These are phyloP conservation scores for Mycosphaerelloides madeirae DNA, from an alignment of 2,329 filamentous ascomycete species.

Conservation along the genomic window DNA sequence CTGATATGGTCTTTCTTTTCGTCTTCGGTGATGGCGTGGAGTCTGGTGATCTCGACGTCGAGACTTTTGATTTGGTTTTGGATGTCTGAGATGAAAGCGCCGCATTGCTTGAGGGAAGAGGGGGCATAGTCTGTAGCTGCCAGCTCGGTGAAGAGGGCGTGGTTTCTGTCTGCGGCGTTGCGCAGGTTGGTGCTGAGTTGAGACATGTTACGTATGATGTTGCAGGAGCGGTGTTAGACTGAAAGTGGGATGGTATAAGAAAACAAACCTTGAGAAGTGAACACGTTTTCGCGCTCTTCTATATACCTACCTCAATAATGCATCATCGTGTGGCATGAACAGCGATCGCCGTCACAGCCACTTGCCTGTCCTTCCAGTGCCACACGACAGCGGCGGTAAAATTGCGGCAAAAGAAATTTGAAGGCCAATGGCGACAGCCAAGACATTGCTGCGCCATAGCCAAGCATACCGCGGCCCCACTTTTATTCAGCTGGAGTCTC, in stretches of 20 bases:
- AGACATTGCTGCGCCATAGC: no score
- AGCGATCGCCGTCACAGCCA: not conserved
- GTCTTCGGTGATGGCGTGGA: conserved; percentile 41
- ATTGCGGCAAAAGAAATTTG: no score
- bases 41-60: conserved; percentile 36
- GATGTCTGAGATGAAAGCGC: conserved; percentile 44
- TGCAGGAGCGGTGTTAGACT: not conserved
- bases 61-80: conserved; percentile 37
- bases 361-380: not conserved
- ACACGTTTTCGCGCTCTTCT: conserved; percentile 1
- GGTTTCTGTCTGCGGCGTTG: conserved; percentile 24
- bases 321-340: not conserved
- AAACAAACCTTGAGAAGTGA: conserved; percentile 4
- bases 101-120: conserved; percentile 45
- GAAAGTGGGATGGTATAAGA: not conserved
- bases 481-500: no score
- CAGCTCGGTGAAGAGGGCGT: conserved; percentile 44
- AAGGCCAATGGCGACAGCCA: no score
- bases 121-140: conserved; percentile 48
- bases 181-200: conserved; percentile 12
- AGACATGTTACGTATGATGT: conserved; percentile 19
- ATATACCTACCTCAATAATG: conserved; percentile 11
- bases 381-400: no score
- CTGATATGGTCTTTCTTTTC: conserved; percentile 47
- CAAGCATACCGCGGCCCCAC: no score